Evolutionary conservation across 2,329 filamentous ascomycete species (phyloP), one percentile per base, ranked within the genome.

Genomic region (Scleromitrula shiraiana): DNA sequence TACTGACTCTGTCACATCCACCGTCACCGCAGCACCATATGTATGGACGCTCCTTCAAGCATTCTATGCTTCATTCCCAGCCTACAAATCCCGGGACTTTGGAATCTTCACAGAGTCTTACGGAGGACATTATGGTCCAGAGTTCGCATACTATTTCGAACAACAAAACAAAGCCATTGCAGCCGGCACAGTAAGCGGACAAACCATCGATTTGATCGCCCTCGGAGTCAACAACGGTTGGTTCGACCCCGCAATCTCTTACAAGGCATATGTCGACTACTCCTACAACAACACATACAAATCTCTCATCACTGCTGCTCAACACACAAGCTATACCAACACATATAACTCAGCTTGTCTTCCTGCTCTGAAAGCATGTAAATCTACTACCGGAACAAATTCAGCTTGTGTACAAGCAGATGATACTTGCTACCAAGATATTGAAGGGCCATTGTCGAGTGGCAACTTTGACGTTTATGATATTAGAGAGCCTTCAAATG

Each of bases 371-470:
- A 37, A 68, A 22, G 49, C 64, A 40, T 74, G 71, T 55, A 54
- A 58, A 5, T 43, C 51, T 6, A 50, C 50, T 3, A 62, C 90
- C 0, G 91, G 91, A 5, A 95, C 85, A 9, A 95, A 75, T 24
- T 77, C 77, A 39, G 72, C 73, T 71, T 97, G 91, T n/a, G 89
- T 85, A 57, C 83, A 82, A 35, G 68, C 65, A 30, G 77, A 80
- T 84, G 58, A 54, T 20, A 58, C 59, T 19, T 73, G 70, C 55
- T 63, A 61, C 41, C 48, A 58, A 5, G 37, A 47, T 37, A 50
- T 52, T 10, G 47, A 52, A 12, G 50, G 47, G 1, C 50, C 50
- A n/a, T 23, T 52, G 15, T 42, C 37, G 1, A 19, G 33, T 10
- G 37, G 20, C 19, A 35, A 49, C 22, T 53, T 52, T 24, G 29